Conservation (phyloP, 2,329 filamentous ascomycete genomes). For the Penicillium sp. region DNA sequence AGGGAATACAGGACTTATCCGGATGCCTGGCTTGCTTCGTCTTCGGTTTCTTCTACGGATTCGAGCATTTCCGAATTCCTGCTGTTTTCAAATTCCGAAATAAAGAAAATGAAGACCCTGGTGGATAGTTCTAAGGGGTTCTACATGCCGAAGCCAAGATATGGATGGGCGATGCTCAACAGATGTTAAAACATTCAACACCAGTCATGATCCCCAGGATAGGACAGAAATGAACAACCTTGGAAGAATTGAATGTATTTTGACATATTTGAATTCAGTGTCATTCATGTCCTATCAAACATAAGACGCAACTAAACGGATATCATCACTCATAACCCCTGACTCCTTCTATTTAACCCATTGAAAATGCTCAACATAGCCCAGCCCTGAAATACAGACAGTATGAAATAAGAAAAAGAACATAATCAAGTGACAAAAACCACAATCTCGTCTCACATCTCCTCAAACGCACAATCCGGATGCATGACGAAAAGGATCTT, state of each 20-base stretch:
- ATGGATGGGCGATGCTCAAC: too few relatives aligned
- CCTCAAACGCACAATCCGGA: slow-evolving; percentile 84
- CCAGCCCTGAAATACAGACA: slow-evolving; percentile 13
- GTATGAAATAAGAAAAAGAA: slow-evolving; percentile 4
- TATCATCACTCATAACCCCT: slow-evolving; percentile 35
- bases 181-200: too few relatives aligned
- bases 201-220: too few relatives aligned
- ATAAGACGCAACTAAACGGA: slow-evolving; percentile 19
- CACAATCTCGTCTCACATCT: slow-evolving; percentile 49
- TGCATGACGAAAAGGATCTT: slow-evolving; percentile 81
- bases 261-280: background rate
- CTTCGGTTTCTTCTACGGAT: too few relatives aligned
- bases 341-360: slow-evolving; percentile 24
- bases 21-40: too few relatives aligned
- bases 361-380: slow-evolving; percentile 22
- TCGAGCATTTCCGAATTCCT: too few relatives aligned
- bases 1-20: too few relatives aligned
- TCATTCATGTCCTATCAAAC: slow-evolving; percentile 10
- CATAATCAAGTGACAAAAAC: slow-evolving; percentile 5
- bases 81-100: too few relatives aligned
- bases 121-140: too few relatives aligned
- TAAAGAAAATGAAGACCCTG: too few relatives aligned
- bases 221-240: too few relatives aligned
- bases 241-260: background rate
- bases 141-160: too few relatives aligned